Conservation (phyloP, 345 rosid species). For the Eucalyptus globulus region DNA sequence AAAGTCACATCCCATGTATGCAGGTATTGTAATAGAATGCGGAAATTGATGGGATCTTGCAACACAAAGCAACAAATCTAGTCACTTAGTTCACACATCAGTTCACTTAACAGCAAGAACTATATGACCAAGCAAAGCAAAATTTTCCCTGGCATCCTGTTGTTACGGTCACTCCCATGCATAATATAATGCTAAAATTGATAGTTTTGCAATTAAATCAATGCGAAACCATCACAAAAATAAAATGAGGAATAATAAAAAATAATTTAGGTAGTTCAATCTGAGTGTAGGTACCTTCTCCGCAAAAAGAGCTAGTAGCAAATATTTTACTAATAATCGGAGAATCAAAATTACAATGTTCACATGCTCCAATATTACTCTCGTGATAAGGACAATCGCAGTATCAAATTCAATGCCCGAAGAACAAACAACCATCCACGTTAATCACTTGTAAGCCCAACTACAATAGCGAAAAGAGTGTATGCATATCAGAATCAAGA, state of each 20-base stretch:
- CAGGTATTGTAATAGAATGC: background rate
- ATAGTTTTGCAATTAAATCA: background rate
- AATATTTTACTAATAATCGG: no score
- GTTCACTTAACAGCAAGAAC: background rate
- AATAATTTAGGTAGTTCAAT: no score
- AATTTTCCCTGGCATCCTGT: background rate
- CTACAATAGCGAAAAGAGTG: background rate
- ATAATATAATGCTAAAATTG: background rate
- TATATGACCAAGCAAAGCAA: background rate
- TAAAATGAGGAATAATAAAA: no score
- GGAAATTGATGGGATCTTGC: background rate
- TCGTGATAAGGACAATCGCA: background rate
- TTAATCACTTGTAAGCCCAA: background rate
- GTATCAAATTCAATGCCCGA: background rate
- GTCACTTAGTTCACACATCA: background rate
- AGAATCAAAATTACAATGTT: background rate
- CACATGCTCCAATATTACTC: background rate
- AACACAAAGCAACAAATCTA: background rate
- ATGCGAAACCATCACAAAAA: no score
- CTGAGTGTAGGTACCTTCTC: no score
- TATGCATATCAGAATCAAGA: background rate
- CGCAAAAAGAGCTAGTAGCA: rapidly evolving
- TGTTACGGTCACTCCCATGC: background rate
- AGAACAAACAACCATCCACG: background rate
- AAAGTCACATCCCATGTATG: background rate